phyloP scores from a whole-genome alignment of 352 stramenopile genomes.

The Pythium oligandrum region DNA sequence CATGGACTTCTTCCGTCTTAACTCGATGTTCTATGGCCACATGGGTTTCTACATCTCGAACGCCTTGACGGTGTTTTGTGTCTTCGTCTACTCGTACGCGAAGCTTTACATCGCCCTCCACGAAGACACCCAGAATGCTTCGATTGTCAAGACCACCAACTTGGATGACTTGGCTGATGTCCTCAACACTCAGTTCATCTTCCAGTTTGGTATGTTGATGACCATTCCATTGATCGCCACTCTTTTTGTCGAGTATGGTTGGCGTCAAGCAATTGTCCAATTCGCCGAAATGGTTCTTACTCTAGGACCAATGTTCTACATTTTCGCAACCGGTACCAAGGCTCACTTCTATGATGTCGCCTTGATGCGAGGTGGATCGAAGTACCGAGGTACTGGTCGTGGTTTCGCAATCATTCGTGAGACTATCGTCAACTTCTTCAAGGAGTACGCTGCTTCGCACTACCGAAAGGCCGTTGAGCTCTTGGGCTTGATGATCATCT shows the following conservation, averaged over 20 bases:
- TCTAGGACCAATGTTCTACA: constrained; percentile 83
- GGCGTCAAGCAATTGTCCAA: constrained; percentile 73
- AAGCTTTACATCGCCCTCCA: constrained; percentile 86
- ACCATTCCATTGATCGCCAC: constrained; percentile 81
- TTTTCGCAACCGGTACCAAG: constrained; percentile 84
- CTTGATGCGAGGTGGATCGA: constrained; percentile 83
- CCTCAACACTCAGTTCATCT: constrained; percentile 85
- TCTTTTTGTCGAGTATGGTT: constrained; percentile 80
- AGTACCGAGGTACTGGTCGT: constrained; percentile 80
- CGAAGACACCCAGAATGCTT: constrained; percentile 58
- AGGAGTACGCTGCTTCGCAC: constrained; percentile 80
- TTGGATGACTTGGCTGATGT: constrained; percentile 72
- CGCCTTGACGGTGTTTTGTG: constrained; percentile 70
- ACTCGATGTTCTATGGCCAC: constrained; percentile 88
- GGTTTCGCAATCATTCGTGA: constrained; percentile 84
- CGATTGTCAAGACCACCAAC: constrained; percentile 71
- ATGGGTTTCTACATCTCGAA: constrained; percentile 90
- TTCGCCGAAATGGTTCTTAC: constrained; percentile 81
- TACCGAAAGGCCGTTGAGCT: constrained; percentile 82
- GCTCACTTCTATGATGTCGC: constrained; percentile 83
- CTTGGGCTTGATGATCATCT: constrained; percentile 77
- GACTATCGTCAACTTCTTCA: constrained; percentile 84
- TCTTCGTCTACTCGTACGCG: constrained; percentile 77
- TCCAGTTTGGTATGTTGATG: constrained; percentile 88
- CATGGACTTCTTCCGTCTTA: constrained; percentile 88